A percentile compares a stretch with the other conserved stretches of the same genome.
Conservation (phyloP, 2,329 filamentous ascomycete genomes). For the Cordyceps fumosorosea region DNA sequence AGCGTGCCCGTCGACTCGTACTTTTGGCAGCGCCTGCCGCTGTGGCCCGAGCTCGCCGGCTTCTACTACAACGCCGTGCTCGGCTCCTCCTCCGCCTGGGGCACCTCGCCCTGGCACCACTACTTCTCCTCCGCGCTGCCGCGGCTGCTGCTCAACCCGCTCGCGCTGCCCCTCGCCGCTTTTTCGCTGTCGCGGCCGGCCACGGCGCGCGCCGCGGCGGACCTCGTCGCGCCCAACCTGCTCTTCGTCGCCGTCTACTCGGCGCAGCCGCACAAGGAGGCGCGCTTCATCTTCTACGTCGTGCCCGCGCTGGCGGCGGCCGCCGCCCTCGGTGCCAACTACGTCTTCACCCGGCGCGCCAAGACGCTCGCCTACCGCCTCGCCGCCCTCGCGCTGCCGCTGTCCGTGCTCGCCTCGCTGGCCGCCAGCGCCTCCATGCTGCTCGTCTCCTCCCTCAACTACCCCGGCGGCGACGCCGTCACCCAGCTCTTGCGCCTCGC, state of each 20-base stretch:
- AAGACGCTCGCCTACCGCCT: conserved; percentile 54
- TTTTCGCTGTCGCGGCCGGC: conserved; percentile 44
- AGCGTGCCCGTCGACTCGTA: conserved; percentile 80
- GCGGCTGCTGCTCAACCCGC: conserved; percentile 75
- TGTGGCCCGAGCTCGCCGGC: conserved; percentile 86
- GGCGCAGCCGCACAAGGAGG: conserved; percentile 88
- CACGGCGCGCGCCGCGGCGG: conserved; percentile 35
- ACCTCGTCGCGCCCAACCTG: conserved; percentile 58
- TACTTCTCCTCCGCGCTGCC: conserved; percentile 81
- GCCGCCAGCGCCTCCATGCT: conserved; percentile 60
- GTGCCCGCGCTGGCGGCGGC: conserved; percentile 74
- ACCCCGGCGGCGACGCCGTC: conserved; percentile 82
- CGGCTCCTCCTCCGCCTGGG: conserved; percentile 81
- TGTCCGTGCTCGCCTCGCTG: conserved; percentile 56
- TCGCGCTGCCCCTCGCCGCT: conserved; percentile 51
- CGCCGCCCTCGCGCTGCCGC: conserved; percentile 46
- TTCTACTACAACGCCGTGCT: conserved; percentile 90
- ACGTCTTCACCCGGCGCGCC: conserved; percentile 57
- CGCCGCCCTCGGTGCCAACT: conserved; percentile 66
- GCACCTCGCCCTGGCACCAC: conserved; percentile 75
- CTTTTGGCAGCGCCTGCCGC: conserved; percentile 72
- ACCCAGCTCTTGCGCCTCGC: conserved; percentile 38
- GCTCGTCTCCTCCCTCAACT: conserved; percentile 79
- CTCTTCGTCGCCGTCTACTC: conserved; percentile 77
- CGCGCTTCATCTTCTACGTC: conserved; percentile 87